Evolutionary conservation across 2,329 filamentous ascomycete genomes (phyloP).

Genomic region (Onygena corvina): DNA sequence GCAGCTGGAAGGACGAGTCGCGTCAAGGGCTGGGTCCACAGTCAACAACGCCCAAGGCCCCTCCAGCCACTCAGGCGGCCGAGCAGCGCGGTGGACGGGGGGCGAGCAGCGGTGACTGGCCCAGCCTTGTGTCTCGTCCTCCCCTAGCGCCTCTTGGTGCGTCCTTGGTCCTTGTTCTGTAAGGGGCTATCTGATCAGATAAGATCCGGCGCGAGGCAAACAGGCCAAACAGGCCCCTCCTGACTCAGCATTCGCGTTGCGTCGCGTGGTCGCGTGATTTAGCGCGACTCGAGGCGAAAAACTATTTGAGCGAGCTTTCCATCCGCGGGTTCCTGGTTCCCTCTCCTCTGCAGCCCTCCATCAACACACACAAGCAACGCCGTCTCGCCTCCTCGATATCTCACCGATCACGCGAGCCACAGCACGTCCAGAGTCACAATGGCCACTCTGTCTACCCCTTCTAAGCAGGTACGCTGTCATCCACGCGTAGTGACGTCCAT

Average conservation of each 20-base stretch:
- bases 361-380: slow-evolving; percentile 5
- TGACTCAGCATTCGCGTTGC: slow-evolving; percentile 9
- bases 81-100: not conserved
- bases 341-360: slow-evolving; percentile 14
- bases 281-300: slow-evolving; percentile 11
- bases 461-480: slow-evolving; percentile 53
- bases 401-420: not conserved
- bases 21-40: not conserved
- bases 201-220: slow-evolving; percentile 9
- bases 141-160: slow-evolving; percentile 2
- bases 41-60: not conserved
- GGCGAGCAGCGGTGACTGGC: not conserved
- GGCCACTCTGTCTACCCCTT: slow-evolving; percentile 64
- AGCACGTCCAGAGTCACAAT: slow-evolving; percentile 39
- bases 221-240: slow-evolving; percentile 6
- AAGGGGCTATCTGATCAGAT: slow-evolving; percentile 12
- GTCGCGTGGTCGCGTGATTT: slow-evolving; percentile 19
- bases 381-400: not conserved
- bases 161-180: not conserved
- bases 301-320: slow-evolving; percentile 13
- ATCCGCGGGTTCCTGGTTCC: slow-evolving; percentile 5
- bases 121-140: not conserved
- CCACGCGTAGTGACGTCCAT: slow-evolving; percentile 25
- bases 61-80: not conserved
- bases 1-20: not conserved